Evolutionary conservation across 1,284 basidiomycete species (phyloP), one percentile per base, ranked within the genome.

Genomic region (Pseudomicrostroma phylloplanum): DNA sequence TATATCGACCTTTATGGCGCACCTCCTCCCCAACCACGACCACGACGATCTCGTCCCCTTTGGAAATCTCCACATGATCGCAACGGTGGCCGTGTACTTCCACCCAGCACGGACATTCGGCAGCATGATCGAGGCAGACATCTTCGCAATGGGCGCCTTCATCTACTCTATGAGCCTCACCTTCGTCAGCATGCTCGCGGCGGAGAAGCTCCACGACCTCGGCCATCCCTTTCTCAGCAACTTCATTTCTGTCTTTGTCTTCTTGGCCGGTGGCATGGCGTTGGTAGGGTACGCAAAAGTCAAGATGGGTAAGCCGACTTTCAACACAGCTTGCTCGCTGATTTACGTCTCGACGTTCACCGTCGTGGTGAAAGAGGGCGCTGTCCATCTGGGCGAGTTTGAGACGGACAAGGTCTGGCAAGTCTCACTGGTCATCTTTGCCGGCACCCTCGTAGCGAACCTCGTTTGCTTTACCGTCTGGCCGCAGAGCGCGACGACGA

Each of bases 41-140:
- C 67, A 68, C 71, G 36, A 60, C 63, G 26, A 61, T 65, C 8
- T 69, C 4, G 71, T 73, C 7, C 73, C 73, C 15, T 68, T 73
- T 54, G 53, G 87, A 87, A 55, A 88, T 86, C 65, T 90, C 86
- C 92, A 94, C 81, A 88, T 94, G 87, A 88, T 94, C 11, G 90
- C 92, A 1, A 93, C 92, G 1, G 87, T 91, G 21, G 80, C 88
- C 83, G 81, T 83, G 81, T 71, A 69, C 74, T 83, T 81, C 63
- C 81, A 82, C 57, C 82, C 82, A 0, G 81, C 81, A 64, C 92
- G 92, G 73, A 91, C 91, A 0, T 82, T 89, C 13, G 92, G 92
- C 12, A 88, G 85, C 1, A 96, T 97, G 93, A 80, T 94, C 46
- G 90, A 93, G 79, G 89, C 91, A 8, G 86, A 92, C 76, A 78